Evolutionary conservation across 2,329 filamentous ascomycete species (phyloP), one percentile per base, ranked within the genome.

Genomic region (Alternaria atra): DNA sequence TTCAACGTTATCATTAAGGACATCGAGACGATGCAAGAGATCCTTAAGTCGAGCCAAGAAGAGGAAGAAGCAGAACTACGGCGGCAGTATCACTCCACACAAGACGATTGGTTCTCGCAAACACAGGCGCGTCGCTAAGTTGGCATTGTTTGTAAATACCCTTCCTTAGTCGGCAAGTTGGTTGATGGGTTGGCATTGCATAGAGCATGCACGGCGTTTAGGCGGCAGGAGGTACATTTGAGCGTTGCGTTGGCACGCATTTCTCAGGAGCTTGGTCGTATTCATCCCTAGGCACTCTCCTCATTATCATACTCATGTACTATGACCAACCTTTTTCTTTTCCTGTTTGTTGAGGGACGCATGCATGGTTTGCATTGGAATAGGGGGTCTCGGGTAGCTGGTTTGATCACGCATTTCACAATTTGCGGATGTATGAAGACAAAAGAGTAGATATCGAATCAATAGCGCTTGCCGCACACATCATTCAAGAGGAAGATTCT

Each of bases 1-100:
- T 97, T 97, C 77, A 94, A 96, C 69, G 87, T 89, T 30, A 88
- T 88, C 12, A 89, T 93, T 60, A 73, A 79, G 25, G 91, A 94
- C 73, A 92, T 94, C 60, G 86, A 89, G 72, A 74, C 79, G 29
- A 82, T 82, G 75, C 83, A 84, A 70, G 66, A 68, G 57, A 76
- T 84, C 32, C 56, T 80, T 64, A 73, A 74, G 57, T 74, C 76
- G 7, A 82, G 78, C 61, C 82, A 84, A 67, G 73, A 78, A 29
- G 61, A 67, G 29, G 55, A 52, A 29, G 67, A 67, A 25, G 55
- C 54, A 4, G 61, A 66, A 47, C 27, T 52, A n/a, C 57, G 59
- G 39, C 44, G 43, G 20, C 54, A 57, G 51, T 55, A 53, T 29
- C 51, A 40, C 2, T 57, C 50, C 23, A 62, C 55, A 10, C 60